phyloP scores from a whole-genome alignment of 805 yeast genomes.

The Ogataea haglerorum region DNA sequence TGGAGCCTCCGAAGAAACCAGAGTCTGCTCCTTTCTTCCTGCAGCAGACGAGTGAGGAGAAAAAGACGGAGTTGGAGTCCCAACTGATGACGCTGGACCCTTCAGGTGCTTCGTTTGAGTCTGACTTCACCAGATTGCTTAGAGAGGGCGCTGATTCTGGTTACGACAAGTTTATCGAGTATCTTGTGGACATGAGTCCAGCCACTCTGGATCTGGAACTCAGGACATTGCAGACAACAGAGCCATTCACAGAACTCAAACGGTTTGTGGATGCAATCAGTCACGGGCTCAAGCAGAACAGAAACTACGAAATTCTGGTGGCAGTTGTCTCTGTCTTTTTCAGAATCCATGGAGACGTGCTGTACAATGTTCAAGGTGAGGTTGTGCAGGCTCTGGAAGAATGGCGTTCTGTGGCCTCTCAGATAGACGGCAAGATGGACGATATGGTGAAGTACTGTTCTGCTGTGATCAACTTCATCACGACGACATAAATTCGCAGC shows the following conservation, averaged over 20 bases:
- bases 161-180: constrained; percentile 49
- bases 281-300: constrained; percentile 51
- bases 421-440: constrained; percentile 52
- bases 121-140: constrained; percentile 64
- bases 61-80: constrained; percentile 46
- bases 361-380: constrained; percentile 33
- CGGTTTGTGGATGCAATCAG: constrained; percentile 66
- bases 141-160: constrained; percentile 49
- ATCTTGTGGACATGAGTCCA: constrained; percentile 63
- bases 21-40: constrained; percentile 80
- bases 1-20: constrained; percentile 82
- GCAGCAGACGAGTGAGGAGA: constrained; percentile 52
- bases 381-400: constrained; percentile 32
- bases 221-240: constrained; percentile 64
- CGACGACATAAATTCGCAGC: constrained; percentile 28
- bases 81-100: constrained; percentile 35
- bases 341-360: constrained; percentile 78
- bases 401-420: constrained; percentile 44
- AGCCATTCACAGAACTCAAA: constrained; percentile 65
- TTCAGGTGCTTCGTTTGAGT: constrained; percentile 53
- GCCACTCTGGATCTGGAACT: constrained; percentile 81
- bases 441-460: constrained; percentile 73
- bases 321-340: constrained; percentile 76
- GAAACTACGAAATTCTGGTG: constrained; percentile 72
- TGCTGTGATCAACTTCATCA: constrained; percentile 66